A percentile compares a stretch with the other conserved stretches of the same genome.
Conservation (phyloP, 805 yeast genomes). For the Saturnispora sanitii region DNA sequence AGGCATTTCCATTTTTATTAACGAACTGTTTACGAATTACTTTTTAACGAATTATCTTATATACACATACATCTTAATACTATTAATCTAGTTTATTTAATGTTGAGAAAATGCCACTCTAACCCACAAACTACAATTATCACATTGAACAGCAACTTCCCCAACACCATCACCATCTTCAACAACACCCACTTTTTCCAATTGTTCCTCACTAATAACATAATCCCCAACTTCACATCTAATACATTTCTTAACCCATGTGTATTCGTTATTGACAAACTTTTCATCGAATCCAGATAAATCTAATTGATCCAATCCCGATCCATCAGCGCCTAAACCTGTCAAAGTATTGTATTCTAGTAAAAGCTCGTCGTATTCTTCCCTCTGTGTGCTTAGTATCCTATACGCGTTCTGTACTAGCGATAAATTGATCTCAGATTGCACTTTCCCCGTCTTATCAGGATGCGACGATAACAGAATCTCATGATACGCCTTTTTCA, state of each 20-base stretch:
- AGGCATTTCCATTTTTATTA: background rate
- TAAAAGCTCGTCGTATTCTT: slow-evolving; percentile 44
- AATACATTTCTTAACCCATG: slow-evolving; percentile 51
- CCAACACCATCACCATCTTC: slow-evolving; percentile 30
- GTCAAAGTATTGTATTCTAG: slow-evolving; percentile 25
- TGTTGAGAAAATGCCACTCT: slow-evolving; percentile 32
- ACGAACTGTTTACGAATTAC: background rate
- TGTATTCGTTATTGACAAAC: slow-evolving; percentile 1
- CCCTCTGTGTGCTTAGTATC: slow-evolving; percentile 38
- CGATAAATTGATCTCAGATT: slow-evolving; percentile 32
- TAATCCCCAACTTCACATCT: slow-evolving; percentile 35
- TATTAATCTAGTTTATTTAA: background rate
- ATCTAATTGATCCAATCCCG: slow-evolving; percentile 11
- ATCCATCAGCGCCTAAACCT: slow-evolving; percentile 40
- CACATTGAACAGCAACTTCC: slow-evolving; percentile 62
- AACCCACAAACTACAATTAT: slow-evolving; percentile 79
- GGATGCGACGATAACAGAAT: slow-evolving; percentile 65
- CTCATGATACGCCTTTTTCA: slow-evolving; percentile 55
- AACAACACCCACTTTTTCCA: slow-evolving; percentile 26
- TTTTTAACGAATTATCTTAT: background rate
- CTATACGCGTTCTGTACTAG: slow-evolving; percentile 47
- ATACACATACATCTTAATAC: background rate
- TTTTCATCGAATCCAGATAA: slow-evolving; percentile 5
- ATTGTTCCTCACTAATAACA: slow-evolving; percentile 38
- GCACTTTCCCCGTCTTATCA: slow-evolving; percentile 40